Evolutionary conservation across 2,329 filamentous ascomycete genomes (phyloP).

Genomic region (Daldinia sp.): DNA sequence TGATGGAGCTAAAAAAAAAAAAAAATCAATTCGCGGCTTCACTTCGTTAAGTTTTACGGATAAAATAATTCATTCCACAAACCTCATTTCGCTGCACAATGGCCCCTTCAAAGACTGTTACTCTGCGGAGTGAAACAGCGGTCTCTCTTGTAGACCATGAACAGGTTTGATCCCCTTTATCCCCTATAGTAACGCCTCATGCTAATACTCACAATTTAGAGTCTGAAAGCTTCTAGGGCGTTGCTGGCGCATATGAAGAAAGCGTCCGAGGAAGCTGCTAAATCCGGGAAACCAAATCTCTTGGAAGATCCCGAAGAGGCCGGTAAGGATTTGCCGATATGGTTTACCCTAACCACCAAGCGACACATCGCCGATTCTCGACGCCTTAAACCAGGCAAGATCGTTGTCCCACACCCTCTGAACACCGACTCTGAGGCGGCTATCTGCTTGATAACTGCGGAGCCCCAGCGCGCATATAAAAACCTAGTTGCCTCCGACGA

Average conservation of each 20-base stretch:
- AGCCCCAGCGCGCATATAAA: slow-evolving; percentile 73
- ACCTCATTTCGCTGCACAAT: slow-evolving; percentile 37
- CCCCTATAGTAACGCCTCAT: neutral
- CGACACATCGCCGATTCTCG: slow-evolving; percentile 73
- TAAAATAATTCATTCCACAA: slow-evolving; percentile 10
- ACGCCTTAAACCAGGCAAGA: slow-evolving; percentile 80
- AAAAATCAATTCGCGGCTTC: slow-evolving; percentile 24
- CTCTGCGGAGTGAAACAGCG: slow-evolving; percentile 44
- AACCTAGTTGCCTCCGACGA: slow-evolving; percentile 79
- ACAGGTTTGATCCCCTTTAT: slow-evolving; percentile 40
- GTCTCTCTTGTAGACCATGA: slow-evolving; percentile 48
- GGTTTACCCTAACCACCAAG: slow-evolving; percentile 71
- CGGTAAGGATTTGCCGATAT: slow-evolving; percentile 62
- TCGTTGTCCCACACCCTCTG: slow-evolving; percentile 78
- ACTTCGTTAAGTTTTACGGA: neutral
- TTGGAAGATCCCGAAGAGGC: slow-evolving; percentile 56
- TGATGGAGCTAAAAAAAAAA: slow-evolving; percentile 27
- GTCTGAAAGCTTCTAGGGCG: slow-evolving; percentile 69
- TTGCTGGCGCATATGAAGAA: slow-evolving; percentile 69
- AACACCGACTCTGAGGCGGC: slow-evolving; percentile 61
- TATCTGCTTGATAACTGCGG: slow-evolving; percentile 86
- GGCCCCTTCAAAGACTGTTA: slow-evolving; percentile 47
- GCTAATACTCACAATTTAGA: slow-evolving; percentile 49
- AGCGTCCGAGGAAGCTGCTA: slow-evolving; percentile 56
- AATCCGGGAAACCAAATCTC: slow-evolving; percentile 63